Evolutionary conservation across 2,329 filamentous ascomycete genomes (phyloP).

Genomic region (Rutstroemia sp.): DNA sequence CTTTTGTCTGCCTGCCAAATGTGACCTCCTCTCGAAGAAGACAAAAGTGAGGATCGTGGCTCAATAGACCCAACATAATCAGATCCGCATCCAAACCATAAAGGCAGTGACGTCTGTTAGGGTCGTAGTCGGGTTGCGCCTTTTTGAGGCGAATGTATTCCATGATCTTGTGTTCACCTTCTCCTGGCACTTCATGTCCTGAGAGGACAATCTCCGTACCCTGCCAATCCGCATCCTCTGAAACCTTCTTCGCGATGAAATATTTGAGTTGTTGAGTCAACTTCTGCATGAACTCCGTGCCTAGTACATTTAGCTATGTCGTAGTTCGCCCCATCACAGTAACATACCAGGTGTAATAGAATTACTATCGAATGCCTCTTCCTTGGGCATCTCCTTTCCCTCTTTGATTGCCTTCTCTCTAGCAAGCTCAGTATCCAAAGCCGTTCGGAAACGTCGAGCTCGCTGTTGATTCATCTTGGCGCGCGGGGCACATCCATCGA

Average conservation of each 20-base stretch:
- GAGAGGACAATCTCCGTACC: conserved; percentile 93
- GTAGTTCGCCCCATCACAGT: conserved; percentile 4
- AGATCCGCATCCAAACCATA: conserved; percentile 96
- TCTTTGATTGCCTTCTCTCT: conserved; percentile 87
- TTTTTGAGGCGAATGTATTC: conserved; percentile 98
- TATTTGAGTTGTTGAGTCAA: conserved; percentile 91
- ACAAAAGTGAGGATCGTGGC: conserved; percentile 97
- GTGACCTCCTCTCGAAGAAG: conserved; percentile 95
- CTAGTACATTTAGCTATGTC: conserved; percentile 31
- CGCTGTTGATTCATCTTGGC: conserved; percentile 99
- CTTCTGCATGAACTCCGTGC: conserved; percentile 94
- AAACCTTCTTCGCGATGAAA: conserved; percentile 98
- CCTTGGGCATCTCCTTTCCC: conserved; percentile 87
- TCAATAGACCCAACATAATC: conserved; percentile 96
- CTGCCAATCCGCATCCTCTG: conserved; percentile 96
- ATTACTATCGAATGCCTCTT: conserved; percentile 96
- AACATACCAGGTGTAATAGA: conserved; percentile 80
- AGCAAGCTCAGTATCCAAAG: conserved; percentile 80
- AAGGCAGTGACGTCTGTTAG: conserved; percentile 90
- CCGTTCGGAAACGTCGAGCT: conserved; percentile 88
- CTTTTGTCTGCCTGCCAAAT: conserved; percentile 80
- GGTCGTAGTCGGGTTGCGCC: conserved; percentile 85
- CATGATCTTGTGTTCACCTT: conserved; percentile 99
- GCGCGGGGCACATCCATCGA: conserved; percentile 92
- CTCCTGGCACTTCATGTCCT: conserved; percentile 94